Percentiles rank a stretch among this genome's conserved stretches.
Conservation (phyloP, 2,329 filamentous ascomycete genomes). For the Aspergillus fructus region DNA sequence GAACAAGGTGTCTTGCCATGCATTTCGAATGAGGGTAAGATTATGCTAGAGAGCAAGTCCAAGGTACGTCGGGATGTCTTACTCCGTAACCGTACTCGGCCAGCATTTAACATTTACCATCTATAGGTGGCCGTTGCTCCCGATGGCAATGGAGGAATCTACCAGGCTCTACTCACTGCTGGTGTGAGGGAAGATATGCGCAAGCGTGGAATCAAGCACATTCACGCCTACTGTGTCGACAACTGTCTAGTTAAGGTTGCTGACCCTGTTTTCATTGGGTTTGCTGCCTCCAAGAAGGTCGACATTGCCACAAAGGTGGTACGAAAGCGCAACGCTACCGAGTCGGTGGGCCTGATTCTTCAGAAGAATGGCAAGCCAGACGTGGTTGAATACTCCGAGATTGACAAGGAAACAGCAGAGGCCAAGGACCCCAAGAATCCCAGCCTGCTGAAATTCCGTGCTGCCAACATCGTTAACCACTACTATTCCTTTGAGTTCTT, state of each 20-base stretch:
- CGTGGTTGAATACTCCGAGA: slow-evolving; percentile 98
- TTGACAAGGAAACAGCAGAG: slow-evolving; percentile 83
- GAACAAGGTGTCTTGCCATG: slow-evolving; percentile 96
- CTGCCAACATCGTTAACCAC: slow-evolving; percentile 99
- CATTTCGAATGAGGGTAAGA: slow-evolving; percentile 97
- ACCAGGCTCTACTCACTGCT: slow-evolving; percentile 80
- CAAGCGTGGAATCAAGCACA: slow-evolving; percentile 85
- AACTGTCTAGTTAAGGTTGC: slow-evolving; percentile 99
- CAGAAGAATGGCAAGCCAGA: slow-evolving; percentile 95
- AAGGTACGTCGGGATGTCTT: slow-evolving; percentile 53
- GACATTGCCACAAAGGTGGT: slow-evolving; percentile 99
- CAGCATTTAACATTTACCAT: neutral
- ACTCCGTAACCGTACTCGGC: neutral
- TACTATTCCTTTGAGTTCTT: slow-evolving; percentile 97
- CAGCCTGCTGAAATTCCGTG: slow-evolving; percentile 87
- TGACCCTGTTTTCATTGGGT: slow-evolving; percentile 92
- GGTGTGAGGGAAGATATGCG: slow-evolving; percentile 85
- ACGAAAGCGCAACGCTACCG: slow-evolving; percentile 92
- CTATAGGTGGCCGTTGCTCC: slow-evolving; percentile 79
- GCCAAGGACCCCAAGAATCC: slow-evolving; percentile 79
- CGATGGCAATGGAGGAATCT: slow-evolving; percentile 95
- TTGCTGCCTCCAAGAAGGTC: slow-evolving; percentile 81
- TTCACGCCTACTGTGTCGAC: slow-evolving; percentile 97
- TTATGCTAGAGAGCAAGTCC: slow-evolving; percentile 84
- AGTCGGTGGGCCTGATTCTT: slow-evolving; percentile 91